phyloP scores from a whole-genome alignment of 768 basidiomycete species.

The Auricularia auricula-judae region DNA sequence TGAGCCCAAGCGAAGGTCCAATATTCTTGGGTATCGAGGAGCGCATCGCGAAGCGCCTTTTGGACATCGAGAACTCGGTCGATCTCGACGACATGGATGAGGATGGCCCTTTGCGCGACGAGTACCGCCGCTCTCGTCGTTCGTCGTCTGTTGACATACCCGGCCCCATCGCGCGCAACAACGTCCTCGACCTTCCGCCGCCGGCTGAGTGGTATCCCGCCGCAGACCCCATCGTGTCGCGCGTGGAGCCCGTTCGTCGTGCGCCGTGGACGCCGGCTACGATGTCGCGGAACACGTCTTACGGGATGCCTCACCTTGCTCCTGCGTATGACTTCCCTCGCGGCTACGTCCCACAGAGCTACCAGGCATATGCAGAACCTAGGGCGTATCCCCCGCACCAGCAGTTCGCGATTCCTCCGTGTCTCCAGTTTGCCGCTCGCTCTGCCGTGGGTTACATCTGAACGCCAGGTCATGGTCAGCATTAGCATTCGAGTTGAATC shows the following conservation, averaged over 20 bases:
- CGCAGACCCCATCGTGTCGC: neutral
- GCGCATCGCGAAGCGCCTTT: slow-evolving; percentile 40
- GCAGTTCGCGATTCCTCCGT: too few species aligned
- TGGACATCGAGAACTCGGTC: slow-evolving; percentile 46
- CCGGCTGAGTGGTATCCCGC: neutral
- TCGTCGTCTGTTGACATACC: neutral
- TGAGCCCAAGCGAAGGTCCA: slow-evolving; percentile 36
- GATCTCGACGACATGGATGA: slow-evolving; percentile 50
- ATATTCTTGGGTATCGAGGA: slow-evolving; percentile 66
- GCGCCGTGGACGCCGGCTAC: neutral
- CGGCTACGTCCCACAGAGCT: neutral
- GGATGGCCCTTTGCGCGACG: slow-evolving; percentile 71
- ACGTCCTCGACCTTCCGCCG: neutral
- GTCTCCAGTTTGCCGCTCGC: too few species aligned
- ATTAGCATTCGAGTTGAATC: too few species aligned
- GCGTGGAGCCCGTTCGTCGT: neutral
- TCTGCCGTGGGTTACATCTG: too few species aligned
- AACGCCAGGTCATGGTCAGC: too few species aligned
- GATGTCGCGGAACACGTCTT: neutral
- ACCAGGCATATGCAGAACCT: neutral
- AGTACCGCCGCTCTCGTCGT: slow-evolving; percentile 67
- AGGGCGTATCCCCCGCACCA: neutral
- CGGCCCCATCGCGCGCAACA: neutral
- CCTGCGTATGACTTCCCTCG: too few species aligned
- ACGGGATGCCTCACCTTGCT: too few species aligned